These are phyloP conservation scores for Parastagonospora nodorum DNA, from an alignment of 2,329 filamentous ascomycete species.

Conservation along the genomic window DNA sequence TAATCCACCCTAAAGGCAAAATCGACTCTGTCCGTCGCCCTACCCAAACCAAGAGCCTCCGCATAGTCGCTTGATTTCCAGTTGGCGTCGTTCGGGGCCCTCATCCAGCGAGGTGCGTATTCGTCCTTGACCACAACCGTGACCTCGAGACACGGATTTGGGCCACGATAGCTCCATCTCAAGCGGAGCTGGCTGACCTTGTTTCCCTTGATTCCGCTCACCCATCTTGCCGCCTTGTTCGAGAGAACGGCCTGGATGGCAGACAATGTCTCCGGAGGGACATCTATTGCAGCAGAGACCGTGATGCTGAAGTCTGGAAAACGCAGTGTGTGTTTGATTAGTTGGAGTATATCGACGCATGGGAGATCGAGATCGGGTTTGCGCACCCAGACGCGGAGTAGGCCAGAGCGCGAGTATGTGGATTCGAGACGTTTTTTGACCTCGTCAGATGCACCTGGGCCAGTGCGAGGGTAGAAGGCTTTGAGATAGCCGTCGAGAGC, in stretches of 20 bases:
- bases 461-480: constrained; percentile 20
- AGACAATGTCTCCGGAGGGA: background rate
- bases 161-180: background rate
- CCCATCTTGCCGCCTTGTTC: constrained; percentile 19
- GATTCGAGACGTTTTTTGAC: constrained; percentile 4
- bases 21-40: background rate
- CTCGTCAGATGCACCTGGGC: background rate
- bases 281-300: background rate
- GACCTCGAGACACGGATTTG: background rate
- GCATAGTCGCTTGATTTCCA: background rate
- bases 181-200: constrained; percentile 20
- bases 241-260: constrained; percentile 16
- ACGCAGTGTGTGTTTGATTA: constrained; percentile 23
- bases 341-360: constrained; percentile 10
- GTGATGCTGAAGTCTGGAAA: constrained; percentile 21
- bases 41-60: constrained; percentile 7
- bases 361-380: constrained; percentile 2
- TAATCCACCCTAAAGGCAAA: constrained; percentile 19
- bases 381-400: constrained; percentile 18
- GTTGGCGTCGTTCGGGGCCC: background rate
- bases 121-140: constrained; percentile 21
- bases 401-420: constrained; percentile 8
- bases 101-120: constrained; percentile 25
- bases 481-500: constrained; percentile 23
- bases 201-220: constrained; percentile 8